These are phyloP conservation scores for Pseudozyma sp. DNA, from an alignment of 1,284 basidiomycete genomes.

Conservation along the genomic window DNA sequence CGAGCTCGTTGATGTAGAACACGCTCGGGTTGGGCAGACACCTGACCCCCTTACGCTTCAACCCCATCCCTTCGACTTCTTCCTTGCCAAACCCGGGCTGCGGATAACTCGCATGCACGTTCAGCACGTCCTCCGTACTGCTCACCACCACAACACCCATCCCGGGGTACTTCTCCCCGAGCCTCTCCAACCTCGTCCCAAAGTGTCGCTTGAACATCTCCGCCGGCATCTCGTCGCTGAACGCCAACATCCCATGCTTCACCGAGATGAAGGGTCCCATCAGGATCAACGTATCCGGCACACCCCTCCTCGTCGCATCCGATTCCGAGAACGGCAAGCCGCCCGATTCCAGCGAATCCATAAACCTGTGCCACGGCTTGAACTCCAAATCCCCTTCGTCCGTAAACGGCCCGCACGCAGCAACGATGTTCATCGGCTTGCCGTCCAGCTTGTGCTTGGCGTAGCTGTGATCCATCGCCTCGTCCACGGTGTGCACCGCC, in stretches of 20 bases:
- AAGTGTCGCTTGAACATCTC: slow-evolving; percentile 81
- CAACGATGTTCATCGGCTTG: slow-evolving; percentile 38
- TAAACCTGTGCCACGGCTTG: slow-evolving; percentile 56
- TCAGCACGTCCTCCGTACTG: slow-evolving; percentile 82
- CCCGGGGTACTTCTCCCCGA: slow-evolving; percentile 76
- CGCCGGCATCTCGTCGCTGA: slow-evolving; percentile 76
- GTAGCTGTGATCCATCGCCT: slow-evolving; percentile 50
- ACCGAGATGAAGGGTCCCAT: slow-evolving; percentile 89
- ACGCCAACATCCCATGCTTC: slow-evolving; percentile 81
- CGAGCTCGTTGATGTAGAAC: slow-evolving; percentile 85
- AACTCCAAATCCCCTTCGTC: slow-evolving; percentile 54
- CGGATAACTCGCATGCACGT: slow-evolving; percentile 84
- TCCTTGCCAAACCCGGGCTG: slow-evolving; percentile 78
- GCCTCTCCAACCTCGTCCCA: slow-evolving; percentile 74
- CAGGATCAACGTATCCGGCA: slow-evolving; percentile 82
- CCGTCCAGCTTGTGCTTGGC: slow-evolving; percentile 31
- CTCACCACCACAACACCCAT: slow-evolving; percentile 83
- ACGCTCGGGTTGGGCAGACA: slow-evolving; percentile 86
- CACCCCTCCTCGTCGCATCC: slow-evolving; percentile 75
- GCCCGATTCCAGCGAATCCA: slow-evolving; percentile 54
- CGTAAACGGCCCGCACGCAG: slow-evolving; percentile 57
- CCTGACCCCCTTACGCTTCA: slow-evolving; percentile 70
- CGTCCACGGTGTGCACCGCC: slow-evolving; percentile 43
- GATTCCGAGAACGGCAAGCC: slow-evolving; percentile 70
- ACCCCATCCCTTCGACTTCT: neutral